phyloP scores from a whole-genome alignment of 78 protist species.

The Fonticula alba region DNA sequence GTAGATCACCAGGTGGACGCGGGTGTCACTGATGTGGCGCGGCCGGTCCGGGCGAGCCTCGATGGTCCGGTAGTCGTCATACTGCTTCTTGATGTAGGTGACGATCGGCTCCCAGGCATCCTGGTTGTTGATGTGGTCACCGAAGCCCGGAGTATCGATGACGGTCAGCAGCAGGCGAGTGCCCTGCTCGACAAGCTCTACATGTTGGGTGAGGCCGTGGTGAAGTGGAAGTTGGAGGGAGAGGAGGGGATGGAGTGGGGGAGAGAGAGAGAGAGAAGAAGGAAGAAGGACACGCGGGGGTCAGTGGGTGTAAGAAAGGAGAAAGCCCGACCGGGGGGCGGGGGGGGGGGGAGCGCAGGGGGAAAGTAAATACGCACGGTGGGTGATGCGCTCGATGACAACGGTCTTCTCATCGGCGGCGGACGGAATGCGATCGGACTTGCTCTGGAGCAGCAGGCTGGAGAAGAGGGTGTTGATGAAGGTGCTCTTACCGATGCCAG shows the following conservation, averaged over 20 bases:
- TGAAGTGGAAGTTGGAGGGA: background rate
- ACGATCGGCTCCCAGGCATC: slow-evolving; percentile 1
- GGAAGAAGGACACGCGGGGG: no score
- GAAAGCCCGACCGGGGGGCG: no score
- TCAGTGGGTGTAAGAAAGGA: no score
- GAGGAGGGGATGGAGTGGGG: background rate
- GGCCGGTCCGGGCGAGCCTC: slow-evolving; percentile 2
- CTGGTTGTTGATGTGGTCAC: slow-evolving; percentile 17
- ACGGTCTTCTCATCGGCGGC: no score
- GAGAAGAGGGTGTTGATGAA: slow-evolving; percentile 15
- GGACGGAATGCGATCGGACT: no score
- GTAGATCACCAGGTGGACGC: slow-evolving; percentile 23
- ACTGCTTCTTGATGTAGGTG: slow-evolving; percentile 4
- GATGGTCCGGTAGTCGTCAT: background rate
- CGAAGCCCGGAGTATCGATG: slow-evolving; percentile 26
- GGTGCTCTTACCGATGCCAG: slow-evolving; percentile 23
- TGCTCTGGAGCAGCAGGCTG: background rate
- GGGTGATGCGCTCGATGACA: no score
- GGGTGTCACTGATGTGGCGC: slow-evolving; percentile 10
- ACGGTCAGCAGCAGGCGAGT: slow-evolving; percentile 16
- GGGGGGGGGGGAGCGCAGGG: no score
- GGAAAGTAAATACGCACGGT: no score
- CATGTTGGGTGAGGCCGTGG: background rate
- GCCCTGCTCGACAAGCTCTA: slow-evolving; percentile 17
- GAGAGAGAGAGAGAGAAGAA: background rate